Evolutionary conservation across 441 rosid species (phyloP).

Genomic region (Kokia cookei): DNA sequence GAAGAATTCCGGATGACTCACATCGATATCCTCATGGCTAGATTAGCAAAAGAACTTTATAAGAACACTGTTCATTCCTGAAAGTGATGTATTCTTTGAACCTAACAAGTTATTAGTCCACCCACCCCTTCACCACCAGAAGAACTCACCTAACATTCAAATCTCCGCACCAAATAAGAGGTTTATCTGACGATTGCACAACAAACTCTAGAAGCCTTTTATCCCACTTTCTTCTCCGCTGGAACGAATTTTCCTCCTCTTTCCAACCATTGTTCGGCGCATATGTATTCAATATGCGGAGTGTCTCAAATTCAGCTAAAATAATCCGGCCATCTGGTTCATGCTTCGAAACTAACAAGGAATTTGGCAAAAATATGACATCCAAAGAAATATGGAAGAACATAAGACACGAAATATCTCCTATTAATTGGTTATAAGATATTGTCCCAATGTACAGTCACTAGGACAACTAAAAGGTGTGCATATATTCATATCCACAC

Average conservation of each 20-base stretch:
- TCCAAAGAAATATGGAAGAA: background rate
- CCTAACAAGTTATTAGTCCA: background rate
- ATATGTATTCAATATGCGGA: constrained; percentile 74
- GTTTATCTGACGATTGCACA: constrained; percentile 62
- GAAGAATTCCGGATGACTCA: constrained; percentile 93
- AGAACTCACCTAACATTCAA: constrained; percentile 77
- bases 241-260: constrained; percentile 91
- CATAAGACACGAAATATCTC: background rate
- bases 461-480: background rate
- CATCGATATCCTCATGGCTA: constrained; percentile 97
- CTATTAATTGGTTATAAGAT: background rate
- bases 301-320: constrained; percentile 82
- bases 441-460: background rate
- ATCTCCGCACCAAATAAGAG: constrained; percentile 98
- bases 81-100: background rate
- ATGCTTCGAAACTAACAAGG: constrained; percentile 64
- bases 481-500: background rate
- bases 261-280: constrained; percentile 98
- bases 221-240: constrained; percentile 96
- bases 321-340: constrained; percentile 96
- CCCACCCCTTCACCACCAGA: background rate
- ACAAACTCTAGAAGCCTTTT: constrained; percentile 78
- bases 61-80: background rate
- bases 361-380: background rate
- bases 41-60: constrained; percentile 14